Percentiles rank a stretch among this genome's conserved stretches.
These are phyloP conservation scores for Prunella vulgaris DNA, from an alignment of 257 asterid species.

Conservation along the genomic window DNA sequence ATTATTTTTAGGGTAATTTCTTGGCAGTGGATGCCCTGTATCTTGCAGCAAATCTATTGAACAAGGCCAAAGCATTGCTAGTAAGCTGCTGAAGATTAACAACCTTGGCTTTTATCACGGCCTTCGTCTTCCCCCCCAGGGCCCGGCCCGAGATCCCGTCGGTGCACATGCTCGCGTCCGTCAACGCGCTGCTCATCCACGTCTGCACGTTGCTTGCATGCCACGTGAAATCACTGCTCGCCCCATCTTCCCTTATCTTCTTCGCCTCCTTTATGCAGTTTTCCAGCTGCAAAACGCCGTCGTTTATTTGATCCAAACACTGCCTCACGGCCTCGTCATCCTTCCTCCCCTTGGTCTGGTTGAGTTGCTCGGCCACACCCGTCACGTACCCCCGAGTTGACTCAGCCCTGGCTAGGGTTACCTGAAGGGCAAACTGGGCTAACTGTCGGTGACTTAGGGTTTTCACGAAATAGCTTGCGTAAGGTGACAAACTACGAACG, in stretches of 20 bases:
- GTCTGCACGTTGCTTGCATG: constrained; percentile 56
- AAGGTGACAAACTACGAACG: constrained; percentile 25
- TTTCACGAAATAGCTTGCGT: constrained; percentile 23
- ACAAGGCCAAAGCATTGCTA: constrained; percentile 66
- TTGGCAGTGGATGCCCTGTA: constrained; percentile 22
- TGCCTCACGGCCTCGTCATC: constrained; percentile 23
- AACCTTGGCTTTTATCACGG: constrained; percentile 47
- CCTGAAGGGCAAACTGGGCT: constrained; percentile 49
- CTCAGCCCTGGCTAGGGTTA: constrained; percentile 45
- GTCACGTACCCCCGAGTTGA: constrained; percentile 41
- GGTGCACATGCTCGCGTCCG: constrained; percentile 55
- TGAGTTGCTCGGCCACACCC: constrained; percentile 35
- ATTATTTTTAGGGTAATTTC: constrained; percentile 15
- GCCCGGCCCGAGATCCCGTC: constrained; percentile 57
- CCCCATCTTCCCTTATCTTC: constrained; percentile 32
- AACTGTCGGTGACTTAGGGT: constrained; percentile 38
- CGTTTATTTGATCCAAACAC: constrained; percentile 37
- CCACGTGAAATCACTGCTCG: constrained; percentile 35
- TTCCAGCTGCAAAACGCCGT: constrained; percentile 41
- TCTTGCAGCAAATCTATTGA: constrained; percentile 58
- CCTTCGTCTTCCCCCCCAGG: constrained; percentile 49
- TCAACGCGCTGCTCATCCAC: constrained; percentile 82
- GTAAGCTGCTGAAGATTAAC: constrained; percentile 56
- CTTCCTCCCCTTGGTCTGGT: constrained; percentile 31
- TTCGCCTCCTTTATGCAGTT: constrained; percentile 34